These are phyloP conservation scores for Mayamaea pseudoterrestris DNA, from an alignment of 108 stramenopile genomes.

Conservation along the genomic window DNA sequence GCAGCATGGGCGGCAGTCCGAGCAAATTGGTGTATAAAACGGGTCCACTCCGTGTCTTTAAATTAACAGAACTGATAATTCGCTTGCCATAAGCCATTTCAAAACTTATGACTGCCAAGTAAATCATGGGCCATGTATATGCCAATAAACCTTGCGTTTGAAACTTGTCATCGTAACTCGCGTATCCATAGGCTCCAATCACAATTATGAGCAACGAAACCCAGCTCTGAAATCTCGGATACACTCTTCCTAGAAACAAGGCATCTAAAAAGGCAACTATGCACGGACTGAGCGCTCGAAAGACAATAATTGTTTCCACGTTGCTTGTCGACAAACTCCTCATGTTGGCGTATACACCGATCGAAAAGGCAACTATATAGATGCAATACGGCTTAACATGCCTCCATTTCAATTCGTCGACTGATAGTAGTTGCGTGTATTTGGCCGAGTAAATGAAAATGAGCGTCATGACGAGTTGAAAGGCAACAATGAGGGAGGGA, in stretches of 20 bases:
- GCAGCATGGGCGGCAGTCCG: constrained; percentile 66
- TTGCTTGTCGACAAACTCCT: constrained; percentile 60
- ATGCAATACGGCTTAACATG: constrained; percentile 63
- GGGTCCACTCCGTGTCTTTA: constrained; percentile 70
- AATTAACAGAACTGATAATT: constrained; percentile 59
- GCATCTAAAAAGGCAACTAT: constrained; percentile 73
- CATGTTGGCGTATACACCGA: constrained; percentile 80
- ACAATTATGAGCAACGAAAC: constrained; percentile 42
- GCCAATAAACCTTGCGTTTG: constrained; percentile 39
- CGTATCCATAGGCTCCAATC: constrained; percentile 75
- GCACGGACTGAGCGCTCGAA: constrained; percentile 73
- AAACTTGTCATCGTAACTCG: constrained; percentile 57
- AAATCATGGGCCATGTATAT: constrained; percentile 63
- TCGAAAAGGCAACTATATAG: constrained; percentile 70
- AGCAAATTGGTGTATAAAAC: constrained; percentile 85
- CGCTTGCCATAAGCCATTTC: constrained; percentile 89
- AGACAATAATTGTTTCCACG: constrained; percentile 92
- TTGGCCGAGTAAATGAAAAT: constrained; percentile 47
- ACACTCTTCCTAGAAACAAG: constrained; percentile 70
- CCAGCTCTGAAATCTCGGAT: constrained; percentile 60
- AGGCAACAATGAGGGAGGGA: constrained; percentile 56
- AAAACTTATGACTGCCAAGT: constrained; percentile 59
- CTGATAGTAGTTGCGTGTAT: constrained; percentile 21
- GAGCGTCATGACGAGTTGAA: constrained; percentile 58
- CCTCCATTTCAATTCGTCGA: constrained; percentile 58